These are phyloP conservation scores for Alternaria rosae DNA, from an alignment of 2,329 filamentous ascomycete species.

Conservation along the genomic window DNA sequence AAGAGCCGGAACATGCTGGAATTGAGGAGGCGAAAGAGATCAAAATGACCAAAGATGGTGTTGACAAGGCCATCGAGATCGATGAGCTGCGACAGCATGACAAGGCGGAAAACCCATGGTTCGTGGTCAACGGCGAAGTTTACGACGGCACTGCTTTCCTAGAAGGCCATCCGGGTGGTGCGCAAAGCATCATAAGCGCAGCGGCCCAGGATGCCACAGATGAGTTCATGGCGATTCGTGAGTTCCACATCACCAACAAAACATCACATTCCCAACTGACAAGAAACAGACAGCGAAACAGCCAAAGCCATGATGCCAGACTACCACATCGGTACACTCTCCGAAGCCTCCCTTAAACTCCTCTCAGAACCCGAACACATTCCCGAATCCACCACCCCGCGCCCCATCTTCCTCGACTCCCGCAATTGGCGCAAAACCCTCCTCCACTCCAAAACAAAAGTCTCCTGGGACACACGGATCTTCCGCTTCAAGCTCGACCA, in stretches of 20 bases:
- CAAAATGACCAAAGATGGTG: slow-evolving; percentile 75
- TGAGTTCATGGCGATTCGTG: slow-evolving; percentile 91
- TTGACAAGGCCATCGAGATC: slow-evolving; percentile 70
- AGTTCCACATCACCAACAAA: slow-evolving; percentile 46
- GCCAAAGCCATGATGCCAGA: slow-evolving; percentile 87
- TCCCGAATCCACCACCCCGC: slow-evolving; percentile 54
- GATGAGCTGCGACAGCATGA: slow-evolving; percentile 76
- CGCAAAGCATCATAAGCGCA: slow-evolving; percentile 80
- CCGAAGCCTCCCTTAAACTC: slow-evolving; percentile 63
- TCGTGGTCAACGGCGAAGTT: slow-evolving; percentile 85
- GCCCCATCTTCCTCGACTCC: slow-evolving; percentile 72
- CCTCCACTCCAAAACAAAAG: slow-evolving; percentile 70
- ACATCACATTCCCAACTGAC: slow-evolving; percentile 29
- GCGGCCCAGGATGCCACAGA: slow-evolving; percentile 85
- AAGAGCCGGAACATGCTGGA: slow-evolving; percentile 51
- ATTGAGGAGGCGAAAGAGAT: slow-evolving; percentile 69
- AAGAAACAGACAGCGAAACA: slow-evolving; percentile 77
- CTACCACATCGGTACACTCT: slow-evolving; percentile 84
- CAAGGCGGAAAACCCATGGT: slow-evolving; percentile 75
- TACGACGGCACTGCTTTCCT: slow-evolving; percentile 86
- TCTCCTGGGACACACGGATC: slow-evolving; percentile 81
- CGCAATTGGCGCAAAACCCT: slow-evolving; percentile 77
- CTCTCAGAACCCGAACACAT: slow-evolving; percentile 60
- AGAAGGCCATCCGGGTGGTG: slow-evolving; percentile 83
- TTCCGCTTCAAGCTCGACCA: slow-evolving; percentile 84